Evolutionary conservation across 495 filamentous ascomycete species (phyloP), one percentile per base, ranked within the genome.

Genomic region (Amphirosellinia nigrospora): DNA sequence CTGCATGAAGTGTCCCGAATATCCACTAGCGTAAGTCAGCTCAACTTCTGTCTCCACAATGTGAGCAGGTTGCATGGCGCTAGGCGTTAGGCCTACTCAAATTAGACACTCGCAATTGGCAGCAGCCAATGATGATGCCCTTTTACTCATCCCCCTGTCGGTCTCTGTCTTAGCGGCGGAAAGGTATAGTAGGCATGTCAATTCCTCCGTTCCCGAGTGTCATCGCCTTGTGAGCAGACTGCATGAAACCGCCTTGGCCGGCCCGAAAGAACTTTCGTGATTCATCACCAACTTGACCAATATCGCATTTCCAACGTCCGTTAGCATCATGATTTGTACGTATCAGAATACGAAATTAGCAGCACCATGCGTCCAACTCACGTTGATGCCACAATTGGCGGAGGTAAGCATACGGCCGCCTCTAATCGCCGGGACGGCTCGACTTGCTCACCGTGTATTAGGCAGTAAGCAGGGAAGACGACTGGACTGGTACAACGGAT

Each of bases 401-500:
- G 80, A 81, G 79, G 79, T 81, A 74, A 46, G 74, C 74, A 72
- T 64, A 26, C 71, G 38, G 52, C 55, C 65, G 52, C 48, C 32
- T 66, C 71, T 68, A 64, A 70, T 72, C 59, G 68, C 61, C 32
- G 60, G 73, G 69, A 72, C 60, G 64, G 61, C 43, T 61, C 71
- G 68, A 68, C 58, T 72, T 76, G 66, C 75, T 79, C 34, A 79
- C 72, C 46, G 16, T 11, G 43, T 73, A 71, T 46, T 46, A 82
- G 80, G 80, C 78, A 41, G 77, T 73, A 63, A 74, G 63, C 38
- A 77, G 52, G 58, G 74, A 81, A 72, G 82, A 83, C 55, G 79
- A 82, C 66, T 83, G 82, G 81, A 82, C 81, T 43, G 82, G 82
- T 4, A 73, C 73, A n/a, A 80, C 64, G 23, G 76, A 82, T 75